A percentile compares a stretch with the other conserved stretches of the same genome.
Evolutionary conservation across 2,329 filamentous ascomycete species (phyloP).

Genomic region (Neonectria magnoliae): DNA sequence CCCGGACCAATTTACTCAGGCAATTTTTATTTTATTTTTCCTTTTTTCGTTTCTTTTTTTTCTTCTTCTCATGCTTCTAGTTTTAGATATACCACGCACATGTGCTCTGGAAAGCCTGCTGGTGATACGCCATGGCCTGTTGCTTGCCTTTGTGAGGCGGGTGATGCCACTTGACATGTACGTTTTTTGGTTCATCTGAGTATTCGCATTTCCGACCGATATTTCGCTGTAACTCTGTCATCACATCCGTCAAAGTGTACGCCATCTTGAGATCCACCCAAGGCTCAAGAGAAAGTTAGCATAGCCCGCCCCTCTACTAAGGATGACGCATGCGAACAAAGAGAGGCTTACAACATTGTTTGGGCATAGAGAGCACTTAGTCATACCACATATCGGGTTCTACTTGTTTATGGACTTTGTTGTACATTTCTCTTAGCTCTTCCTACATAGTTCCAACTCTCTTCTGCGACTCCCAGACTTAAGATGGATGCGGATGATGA

Average conservation of each 20-base stretch:
- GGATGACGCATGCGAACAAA: conserved; percentile 79
- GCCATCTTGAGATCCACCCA: too few species aligned
- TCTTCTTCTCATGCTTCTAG: conserved; percentile 5
- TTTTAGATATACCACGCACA: conserved; percentile 13
- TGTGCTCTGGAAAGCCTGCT: neutral
- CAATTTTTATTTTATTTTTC: neutral
- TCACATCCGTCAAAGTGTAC: neutral
- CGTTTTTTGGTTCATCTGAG: neutral
- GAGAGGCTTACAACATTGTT: conserved; percentile 5
- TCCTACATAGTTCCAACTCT: neutral
- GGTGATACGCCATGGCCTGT: conserved; percentile 13
- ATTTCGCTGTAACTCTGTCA: neutral
- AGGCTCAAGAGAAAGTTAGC: conserved; percentile 58
- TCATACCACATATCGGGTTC: neutral
- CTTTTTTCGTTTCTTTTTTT: neutral
- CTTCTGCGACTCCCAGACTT: neutral
- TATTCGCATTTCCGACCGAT: neutral
- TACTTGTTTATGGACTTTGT: neutral
- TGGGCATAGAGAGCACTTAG: neutral
- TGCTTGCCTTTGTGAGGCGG: neutral
- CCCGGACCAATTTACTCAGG: neutral
- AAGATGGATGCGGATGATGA: neutral
- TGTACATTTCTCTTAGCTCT: neutral
- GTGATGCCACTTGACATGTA: neutral
- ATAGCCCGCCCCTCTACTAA: conserved; percentile 89